These are phyloP conservation scores for Eutypa lata DNA, from an alignment of 2,329 filamentous ascomycete genomes.

Conservation along the genomic window DNA sequence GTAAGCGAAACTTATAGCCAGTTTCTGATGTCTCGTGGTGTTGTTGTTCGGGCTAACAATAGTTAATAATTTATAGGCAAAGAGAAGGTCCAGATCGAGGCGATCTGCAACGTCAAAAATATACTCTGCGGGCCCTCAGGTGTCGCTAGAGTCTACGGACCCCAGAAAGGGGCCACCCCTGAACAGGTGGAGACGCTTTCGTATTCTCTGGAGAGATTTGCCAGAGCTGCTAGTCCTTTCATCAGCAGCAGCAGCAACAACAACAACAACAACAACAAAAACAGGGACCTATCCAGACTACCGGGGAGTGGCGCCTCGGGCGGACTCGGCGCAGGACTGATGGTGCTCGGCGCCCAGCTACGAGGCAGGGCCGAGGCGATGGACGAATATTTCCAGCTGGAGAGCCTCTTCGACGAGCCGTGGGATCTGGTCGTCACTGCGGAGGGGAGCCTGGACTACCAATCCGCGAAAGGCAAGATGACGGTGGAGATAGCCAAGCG, in stretches of 20 bases:
- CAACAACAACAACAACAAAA: conserved; percentile 18
- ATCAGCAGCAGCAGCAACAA: conserved; percentile 34
- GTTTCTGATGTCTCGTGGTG: not conserved
- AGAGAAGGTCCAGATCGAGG: conserved; percentile 38
- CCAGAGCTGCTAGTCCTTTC: conserved; percentile 30
- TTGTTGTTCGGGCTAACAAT: too few species aligned
- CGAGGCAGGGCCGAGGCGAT: conserved; percentile 47
- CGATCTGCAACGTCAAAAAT: conserved; percentile 50
- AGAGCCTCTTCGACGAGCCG: conserved; percentile 38
- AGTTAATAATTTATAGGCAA: not conserved
- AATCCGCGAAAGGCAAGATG: conserved; percentile 51
- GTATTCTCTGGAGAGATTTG: conserved; percentile 39
- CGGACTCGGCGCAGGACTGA: conserved; percentile 48
- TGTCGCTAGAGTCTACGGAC: conserved; percentile 48
- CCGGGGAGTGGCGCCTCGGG: conserved; percentile 51
- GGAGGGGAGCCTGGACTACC: conserved; percentile 50
- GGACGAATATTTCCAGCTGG: conserved; percentile 47
- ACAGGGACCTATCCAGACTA: not conserved
- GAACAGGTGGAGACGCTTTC: conserved; percentile 40
- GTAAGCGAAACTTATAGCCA: too few species aligned
- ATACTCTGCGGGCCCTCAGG: conserved; percentile 46
- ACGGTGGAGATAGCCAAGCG: conserved; percentile 48
- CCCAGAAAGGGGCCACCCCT: conserved; percentile 47
- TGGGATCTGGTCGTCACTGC: conserved; percentile 51
- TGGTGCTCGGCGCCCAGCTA: conserved; percentile 43